Evolutionary conservation across 371 early-diverging fungal species (phyloP), one percentile per base, ranked within the genome.

Genomic region (Quaeritorhiza haematococci): DNA sequence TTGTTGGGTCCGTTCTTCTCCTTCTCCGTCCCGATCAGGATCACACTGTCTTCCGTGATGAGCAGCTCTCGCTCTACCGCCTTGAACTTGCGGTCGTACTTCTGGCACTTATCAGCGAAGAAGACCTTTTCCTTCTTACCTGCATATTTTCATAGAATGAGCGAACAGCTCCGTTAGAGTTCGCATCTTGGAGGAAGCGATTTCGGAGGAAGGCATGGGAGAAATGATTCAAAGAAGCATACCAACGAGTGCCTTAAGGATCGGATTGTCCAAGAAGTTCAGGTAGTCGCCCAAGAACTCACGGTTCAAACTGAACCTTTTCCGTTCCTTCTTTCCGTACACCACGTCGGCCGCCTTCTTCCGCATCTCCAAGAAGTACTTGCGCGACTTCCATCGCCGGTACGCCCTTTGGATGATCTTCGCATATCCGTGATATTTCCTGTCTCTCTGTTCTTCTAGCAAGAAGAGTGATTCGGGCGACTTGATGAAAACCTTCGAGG

Each of bases 401-500:
- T 90, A 96, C 3, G 91, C 90, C 28, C 91, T 78, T 69, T 97
- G 97, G 61, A 97, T 96, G 62, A 92, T 85, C 26, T 84, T 86
- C 0, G 97, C 98, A 88, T 92, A 96, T 60, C 82, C 86, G 66
- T 98, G 93, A 89, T 92, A 98, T 77, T 96, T 95, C 42, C 88
- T 85, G 58, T 98, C 97, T 43, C 97, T 87, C 62, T 88, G 70
- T 58, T 85, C 88, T 72, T 98, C 98, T 0, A 96, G 77, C 0
- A 92, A 84, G 74, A 93, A 96, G 29, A 98, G 84, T 60, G 93
- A 93, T 71, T 98, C 97, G 17, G 97, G 97, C 44, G 88, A 87
- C 44, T 95, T 88, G 69, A 98, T 92, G 66, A 96, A 98, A 17
- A 89, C 87, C 72, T 96, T 95, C 60, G 87, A 87, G 3, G 84